phyloP scores from a whole-genome alignment of 768 basidiomycete genomes.

The Serpula lacrymans region DNA sequence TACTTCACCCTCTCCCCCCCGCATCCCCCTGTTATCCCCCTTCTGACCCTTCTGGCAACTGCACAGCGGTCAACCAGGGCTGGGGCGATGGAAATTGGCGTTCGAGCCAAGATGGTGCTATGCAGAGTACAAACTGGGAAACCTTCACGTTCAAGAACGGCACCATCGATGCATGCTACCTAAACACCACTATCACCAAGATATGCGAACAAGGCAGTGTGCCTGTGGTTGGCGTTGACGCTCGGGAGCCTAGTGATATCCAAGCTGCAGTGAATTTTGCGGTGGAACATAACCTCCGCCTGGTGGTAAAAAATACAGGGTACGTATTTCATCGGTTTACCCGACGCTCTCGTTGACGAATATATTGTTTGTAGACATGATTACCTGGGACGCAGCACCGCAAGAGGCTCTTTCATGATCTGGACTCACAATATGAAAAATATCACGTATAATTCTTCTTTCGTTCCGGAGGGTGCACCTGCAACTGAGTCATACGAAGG shows the following conservation, averaged over 20 bases:
- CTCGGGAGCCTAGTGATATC: slow-evolving; percentile 15
- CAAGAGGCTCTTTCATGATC: slow-evolving; percentile 33
- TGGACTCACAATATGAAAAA: slow-evolving; percentile 42
- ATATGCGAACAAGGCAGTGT: slow-evolving; percentile 21
- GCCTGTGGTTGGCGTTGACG: slow-evolving; percentile 18
- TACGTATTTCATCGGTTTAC: not conserved
- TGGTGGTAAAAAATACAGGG: slow-evolving; percentile 24
- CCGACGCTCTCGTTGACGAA: not conserved
- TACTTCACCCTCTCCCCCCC: slow-evolving; percentile 38
- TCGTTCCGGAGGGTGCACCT: slow-evolving; percentile 30
- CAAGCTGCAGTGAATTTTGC: slow-evolving; percentile 19
- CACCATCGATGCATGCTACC: slow-evolving; percentile 36
- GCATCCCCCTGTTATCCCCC: slow-evolving; percentile 41
- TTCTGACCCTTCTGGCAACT: slow-evolving; percentile 34
- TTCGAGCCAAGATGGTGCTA: slow-evolving; percentile 36
- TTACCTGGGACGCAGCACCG: slow-evolving; percentile 36
- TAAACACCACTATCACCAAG: slow-evolving; percentile 27
- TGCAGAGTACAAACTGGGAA: slow-evolving; percentile 33
- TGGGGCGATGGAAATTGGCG: slow-evolving; percentile 38
- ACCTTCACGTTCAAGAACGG: slow-evolving; percentile 37
- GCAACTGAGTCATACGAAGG: slow-evolving; percentile 15
- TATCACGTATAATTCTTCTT: slow-evolving; percentile 27
- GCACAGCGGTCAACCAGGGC: slow-evolving; percentile 26
- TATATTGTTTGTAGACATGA: slow-evolving; percentile 27
- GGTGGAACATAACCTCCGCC: slow-evolving; percentile 9